A percentile compares a stretch with the other conserved stretches of the same genome.
Conservation (phyloP, 2,329 filamentous ascomycete species). For the Aspergillus quadrilineatus region DNA sequence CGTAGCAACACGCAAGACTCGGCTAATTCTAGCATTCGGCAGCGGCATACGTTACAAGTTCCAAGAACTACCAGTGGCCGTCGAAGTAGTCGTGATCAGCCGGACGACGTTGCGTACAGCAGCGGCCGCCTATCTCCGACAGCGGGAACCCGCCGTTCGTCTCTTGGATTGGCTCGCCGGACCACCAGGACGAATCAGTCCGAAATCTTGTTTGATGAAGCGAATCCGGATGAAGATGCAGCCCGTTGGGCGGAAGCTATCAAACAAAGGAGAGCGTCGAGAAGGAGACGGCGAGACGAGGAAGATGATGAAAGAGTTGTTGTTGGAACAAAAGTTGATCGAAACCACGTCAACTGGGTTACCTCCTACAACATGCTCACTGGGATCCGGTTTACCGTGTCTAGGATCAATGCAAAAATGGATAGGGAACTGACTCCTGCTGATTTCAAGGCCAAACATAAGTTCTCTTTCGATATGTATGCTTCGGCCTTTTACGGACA, state of each 20-base stretch:
- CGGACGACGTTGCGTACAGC: conserved; percentile 61
- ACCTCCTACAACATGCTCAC: conserved; percentile 99
- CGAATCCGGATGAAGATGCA: conserved; percentile 84
- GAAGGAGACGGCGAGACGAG: conserved; percentile 78
- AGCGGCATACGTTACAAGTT: conserved; percentile 86
- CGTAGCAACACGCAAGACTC: conserved; percentile 54
- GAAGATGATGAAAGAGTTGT: conserved; percentile 88
- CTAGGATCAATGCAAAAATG: conserved; percentile 93
- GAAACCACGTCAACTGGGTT: conserved; percentile 95
- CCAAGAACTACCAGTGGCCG: conserved; percentile 67
- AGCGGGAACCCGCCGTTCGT: conserved; percentile 68
- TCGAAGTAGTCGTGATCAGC: conserved; percentile 63
- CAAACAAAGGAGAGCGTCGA: conserved; percentile 85
- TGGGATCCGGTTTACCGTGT: conserved; percentile 95
- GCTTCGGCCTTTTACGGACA: conserved; percentile 28
- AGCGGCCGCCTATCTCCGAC: conserved; percentile 81
- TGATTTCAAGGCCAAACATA: conserved; percentile 92
- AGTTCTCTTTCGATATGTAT: conserved; percentile 98
- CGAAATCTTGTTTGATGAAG: conserved; percentile 78
- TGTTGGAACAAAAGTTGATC: conserved; percentile 95
- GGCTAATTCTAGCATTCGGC: conserved; percentile 62
- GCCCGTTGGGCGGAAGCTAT: conserved; percentile 90
- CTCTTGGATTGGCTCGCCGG: conserved; percentile 76
- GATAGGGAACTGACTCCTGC: conserved; percentile 84
- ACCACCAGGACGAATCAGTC: conserved; percentile 83